Evolutionary conservation across 2,329 filamentous ascomycete species (phyloP).

Genomic region (Hypocreales sp.): DNA sequence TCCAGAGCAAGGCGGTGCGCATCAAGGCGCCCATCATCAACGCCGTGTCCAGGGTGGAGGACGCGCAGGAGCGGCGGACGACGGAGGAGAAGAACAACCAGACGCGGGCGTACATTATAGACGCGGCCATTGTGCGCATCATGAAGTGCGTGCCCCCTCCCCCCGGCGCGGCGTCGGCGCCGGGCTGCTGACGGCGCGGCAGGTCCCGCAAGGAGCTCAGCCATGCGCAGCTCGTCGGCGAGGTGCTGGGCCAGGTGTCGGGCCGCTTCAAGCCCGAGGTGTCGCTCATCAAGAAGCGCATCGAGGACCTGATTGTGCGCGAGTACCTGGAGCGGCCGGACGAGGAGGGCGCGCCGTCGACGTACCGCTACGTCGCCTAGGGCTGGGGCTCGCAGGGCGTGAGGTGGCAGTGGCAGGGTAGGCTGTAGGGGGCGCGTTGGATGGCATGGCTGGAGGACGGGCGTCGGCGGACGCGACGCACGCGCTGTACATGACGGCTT

Average conservation of each 20-base stretch:
- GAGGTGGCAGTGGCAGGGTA: too few relatives aligned
- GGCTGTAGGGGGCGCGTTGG: too few relatives aligned
- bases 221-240: conserved; percentile 54
- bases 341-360: conserved; percentile 47
- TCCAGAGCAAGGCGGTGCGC: conserved; percentile 68
- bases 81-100: conserved; percentile 67
- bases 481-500: too few relatives aligned
- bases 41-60: conserved; percentile 73
- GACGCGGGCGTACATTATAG: conserved; percentile 53
- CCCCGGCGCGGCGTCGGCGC: too few relatives aligned
- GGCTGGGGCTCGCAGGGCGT: too few relatives aligned
- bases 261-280: conserved; percentile 63
- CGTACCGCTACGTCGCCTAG: conserved; percentile 62
- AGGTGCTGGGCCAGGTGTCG: conserved; percentile 55
- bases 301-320: conserved; percentile 60
- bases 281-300: conserved; percentile 64
- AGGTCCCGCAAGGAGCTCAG: conserved; percentile 60
- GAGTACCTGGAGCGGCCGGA: conserved; percentile 62
- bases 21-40: conserved; percentile 82
- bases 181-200: too few relatives aligned
- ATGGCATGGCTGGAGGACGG: too few relatives aligned
- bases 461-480: too few relatives aligned
- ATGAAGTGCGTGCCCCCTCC: conserved; percentile 57
- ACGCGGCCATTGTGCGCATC: conserved; percentile 65
- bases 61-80: conserved; percentile 47